Evolutionary conservation across 306 rosid genomes (phyloP).

Genomic region (Lagenaria siceraria): DNA sequence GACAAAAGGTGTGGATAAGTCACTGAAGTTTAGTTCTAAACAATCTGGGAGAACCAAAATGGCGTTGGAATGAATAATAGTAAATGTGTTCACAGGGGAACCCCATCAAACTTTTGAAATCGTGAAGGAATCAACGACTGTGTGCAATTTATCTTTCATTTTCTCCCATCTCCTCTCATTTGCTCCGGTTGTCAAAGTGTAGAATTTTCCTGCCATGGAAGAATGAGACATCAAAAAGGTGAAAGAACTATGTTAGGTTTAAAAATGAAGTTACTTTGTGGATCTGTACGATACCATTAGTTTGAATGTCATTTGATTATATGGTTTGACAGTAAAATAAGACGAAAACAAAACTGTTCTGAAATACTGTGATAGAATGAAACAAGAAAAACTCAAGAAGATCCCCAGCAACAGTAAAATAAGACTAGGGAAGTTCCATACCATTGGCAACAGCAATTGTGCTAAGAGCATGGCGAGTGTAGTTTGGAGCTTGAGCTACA

Average conservation of each 20-base stretch:
- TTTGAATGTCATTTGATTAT: neutral
- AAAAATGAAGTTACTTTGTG: neutral
- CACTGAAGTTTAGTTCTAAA: neutral
- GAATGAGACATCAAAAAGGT: neutral
- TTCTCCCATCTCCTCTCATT: slow-evolving; percentile 95
- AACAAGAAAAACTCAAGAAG: neutral
- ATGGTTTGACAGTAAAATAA: neutral
- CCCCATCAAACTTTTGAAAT: slow-evolving; percentile 36
- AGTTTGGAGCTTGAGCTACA: slow-evolving; percentile 84
- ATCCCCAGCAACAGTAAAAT: neutral
- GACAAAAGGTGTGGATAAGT: neutral
- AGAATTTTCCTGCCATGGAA: slow-evolving; percentile 66
- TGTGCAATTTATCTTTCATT: slow-evolving; percentile 79
- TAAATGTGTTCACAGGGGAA: neutral
- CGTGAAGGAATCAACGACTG: slow-evolving; percentile 65
- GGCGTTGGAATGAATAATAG: neutral
- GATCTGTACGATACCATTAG: too few relatives aligned
- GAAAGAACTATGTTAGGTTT: neutral
- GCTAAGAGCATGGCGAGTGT: slow-evolving; percentile 89
- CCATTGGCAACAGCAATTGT: slow-evolving; percentile 73
- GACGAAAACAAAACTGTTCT: neutral
- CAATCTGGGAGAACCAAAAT: neutral
- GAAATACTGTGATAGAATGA: neutral
- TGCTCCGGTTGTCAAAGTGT: slow-evolving; percentile 77
- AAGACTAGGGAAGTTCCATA: slow-evolving; percentile 21